Percentiles rank a stretch among this genome's conserved stretches.
Evolutionary conservation across 2,329 filamentous ascomycete species (phyloP).

Genomic region (Nannizziopsis arthrosporioides): DNA sequence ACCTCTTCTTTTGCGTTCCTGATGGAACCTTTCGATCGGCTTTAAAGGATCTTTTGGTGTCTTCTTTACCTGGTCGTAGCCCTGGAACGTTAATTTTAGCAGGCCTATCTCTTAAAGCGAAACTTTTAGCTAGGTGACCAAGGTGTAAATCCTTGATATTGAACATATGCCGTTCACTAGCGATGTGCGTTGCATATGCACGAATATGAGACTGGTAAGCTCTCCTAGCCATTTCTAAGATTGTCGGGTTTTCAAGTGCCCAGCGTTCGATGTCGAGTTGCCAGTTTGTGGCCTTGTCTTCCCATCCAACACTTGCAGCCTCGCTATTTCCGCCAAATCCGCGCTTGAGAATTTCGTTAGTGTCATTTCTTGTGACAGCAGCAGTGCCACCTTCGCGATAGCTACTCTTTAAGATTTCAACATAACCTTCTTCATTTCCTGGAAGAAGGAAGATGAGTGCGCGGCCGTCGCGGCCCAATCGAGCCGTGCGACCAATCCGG

Average conservation of each 20-base stretch:
- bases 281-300: slow-evolving; percentile 54
- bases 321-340: slow-evolving; percentile 44
- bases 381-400: slow-evolving; percentile 51
- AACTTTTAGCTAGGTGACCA: slow-evolving; percentile 88
- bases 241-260: slow-evolving; percentile 51
- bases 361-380: slow-evolving; percentile 50
- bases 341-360: slow-evolving; percentile 56
- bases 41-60: slow-evolving; percentile 38
- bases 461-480: slow-evolving; percentile 77
- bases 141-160: slow-evolving; percentile 85
- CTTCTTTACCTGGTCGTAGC: slow-evolving; percentile 39
- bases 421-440: slow-evolving; percentile 83
- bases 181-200: slow-evolving; percentile 87
- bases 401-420: slow-evolving; percentile 62
- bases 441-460: slow-evolving; percentile 84
- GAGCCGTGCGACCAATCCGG: slow-evolving; percentile 85
- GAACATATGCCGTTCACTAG: slow-evolving; percentile 73
- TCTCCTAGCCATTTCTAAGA: slow-evolving; percentile 68
- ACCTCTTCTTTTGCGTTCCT: slow-evolving; percentile 27
- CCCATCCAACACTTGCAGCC: slow-evolving; percentile 44
- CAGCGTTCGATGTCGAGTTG: slow-evolving; percentile 56
- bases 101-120: slow-evolving; percentile 77
- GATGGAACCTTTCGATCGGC: slow-evolving; percentile 27
- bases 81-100: slow-evolving; percentile 56
- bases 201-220: slow-evolving; percentile 87